These are phyloP conservation scores for Brassica juncea DNA, from an alignment of 345 rosid species.

Conservation along the genomic window DNA sequence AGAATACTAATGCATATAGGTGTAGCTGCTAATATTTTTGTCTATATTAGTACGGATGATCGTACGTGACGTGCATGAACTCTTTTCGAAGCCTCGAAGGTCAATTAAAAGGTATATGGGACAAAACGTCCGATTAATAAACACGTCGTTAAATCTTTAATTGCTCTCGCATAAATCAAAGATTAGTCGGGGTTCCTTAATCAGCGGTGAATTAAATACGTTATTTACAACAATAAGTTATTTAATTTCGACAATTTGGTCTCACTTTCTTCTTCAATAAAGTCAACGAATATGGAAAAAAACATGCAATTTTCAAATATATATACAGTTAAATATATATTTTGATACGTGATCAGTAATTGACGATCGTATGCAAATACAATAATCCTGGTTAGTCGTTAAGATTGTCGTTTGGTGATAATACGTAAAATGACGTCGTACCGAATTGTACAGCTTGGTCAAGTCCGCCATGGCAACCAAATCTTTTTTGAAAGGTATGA, in stretches of 20 bases:
- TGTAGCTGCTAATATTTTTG: conserved; percentile 12
- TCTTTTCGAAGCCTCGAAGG: conserved; percentile 32
- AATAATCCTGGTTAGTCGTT: conserved; percentile 11
- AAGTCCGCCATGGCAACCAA: conserved; percentile 22
- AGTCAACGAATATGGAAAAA: conserved; percentile 17
- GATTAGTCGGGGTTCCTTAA: conserved; percentile 30
- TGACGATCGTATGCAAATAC: not conserved
- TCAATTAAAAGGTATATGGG: not conserved
- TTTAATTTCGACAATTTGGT: not conserved
- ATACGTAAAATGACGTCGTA: conserved; percentile 31
- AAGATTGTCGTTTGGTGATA: conserved; percentile 18
- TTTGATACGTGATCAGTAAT: not conserved
- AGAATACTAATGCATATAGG: not conserved
- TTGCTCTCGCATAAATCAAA: conserved; percentile 4
- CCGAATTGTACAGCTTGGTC: conserved; percentile 18
- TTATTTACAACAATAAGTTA: not conserved
- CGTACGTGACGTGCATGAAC: conserved; percentile 35
- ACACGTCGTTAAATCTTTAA: conserved; percentile 27
- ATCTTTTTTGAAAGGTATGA: not conserved
- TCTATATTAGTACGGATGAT: conserved; percentile 41
- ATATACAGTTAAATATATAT: not conserved
- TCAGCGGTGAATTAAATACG: conserved; percentile 14
- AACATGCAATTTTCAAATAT: not conserved
- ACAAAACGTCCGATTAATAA: not conserved
- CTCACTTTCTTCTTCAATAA: not conserved